Evolutionary conservation across 2,329 filamentous ascomycete species (phyloP).

Genomic region (Xylaria sp.): DNA sequence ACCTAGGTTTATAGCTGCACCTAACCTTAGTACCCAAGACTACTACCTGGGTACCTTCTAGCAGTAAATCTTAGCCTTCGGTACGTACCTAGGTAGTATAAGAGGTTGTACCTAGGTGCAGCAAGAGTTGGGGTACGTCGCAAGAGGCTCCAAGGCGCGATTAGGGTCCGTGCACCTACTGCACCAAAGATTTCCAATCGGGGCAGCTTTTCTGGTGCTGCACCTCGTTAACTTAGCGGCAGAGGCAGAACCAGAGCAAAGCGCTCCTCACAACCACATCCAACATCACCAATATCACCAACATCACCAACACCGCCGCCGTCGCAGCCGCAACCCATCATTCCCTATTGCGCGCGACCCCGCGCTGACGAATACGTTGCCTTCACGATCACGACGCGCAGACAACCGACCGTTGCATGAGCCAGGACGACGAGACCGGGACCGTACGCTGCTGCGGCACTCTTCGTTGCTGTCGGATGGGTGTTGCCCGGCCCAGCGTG

Average conservation of each 20-base stretch:
- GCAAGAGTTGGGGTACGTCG: conserved; percentile 16
- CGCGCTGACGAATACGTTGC: conserved; percentile 16
- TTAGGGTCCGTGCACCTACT: conserved; percentile 43
- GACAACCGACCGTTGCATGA: conserved; percentile 24
- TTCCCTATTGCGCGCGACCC: conserved; percentile 16
- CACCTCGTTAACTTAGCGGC: conserved; percentile 20
- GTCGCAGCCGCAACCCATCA: conserved; percentile 19
- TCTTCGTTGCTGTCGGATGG: conserved; percentile 56
- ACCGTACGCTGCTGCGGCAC: conserved; percentile 21
- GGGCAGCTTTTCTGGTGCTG: conserved; percentile 31
- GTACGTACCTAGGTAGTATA: neutral
- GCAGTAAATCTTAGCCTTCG: too few species aligned
- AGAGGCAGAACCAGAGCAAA: conserved; percentile 14
- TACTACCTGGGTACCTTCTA: too few species aligned
- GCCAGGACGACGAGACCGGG: conserved; percentile 12
- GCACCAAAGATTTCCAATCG: conserved; percentile 45
- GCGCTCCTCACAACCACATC: conserved; percentile 24
- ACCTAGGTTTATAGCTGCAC: neutral
- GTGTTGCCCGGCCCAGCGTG: conserved; percentile 57
- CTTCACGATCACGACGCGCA: conserved; percentile 22
- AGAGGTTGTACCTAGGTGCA: neutral
- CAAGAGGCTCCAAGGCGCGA: conserved; percentile 20
- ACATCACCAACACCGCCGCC: conserved; percentile 16
- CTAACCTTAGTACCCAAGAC: too few species aligned
- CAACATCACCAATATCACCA: conserved; percentile 28